Percentiles rank a stretch among this genome's conserved stretches.
These are phyloP conservation scores for Cladosporium sp. DNA, from an alignment of 2,329 filamentous ascomycete species.

Conservation along the genomic window DNA sequence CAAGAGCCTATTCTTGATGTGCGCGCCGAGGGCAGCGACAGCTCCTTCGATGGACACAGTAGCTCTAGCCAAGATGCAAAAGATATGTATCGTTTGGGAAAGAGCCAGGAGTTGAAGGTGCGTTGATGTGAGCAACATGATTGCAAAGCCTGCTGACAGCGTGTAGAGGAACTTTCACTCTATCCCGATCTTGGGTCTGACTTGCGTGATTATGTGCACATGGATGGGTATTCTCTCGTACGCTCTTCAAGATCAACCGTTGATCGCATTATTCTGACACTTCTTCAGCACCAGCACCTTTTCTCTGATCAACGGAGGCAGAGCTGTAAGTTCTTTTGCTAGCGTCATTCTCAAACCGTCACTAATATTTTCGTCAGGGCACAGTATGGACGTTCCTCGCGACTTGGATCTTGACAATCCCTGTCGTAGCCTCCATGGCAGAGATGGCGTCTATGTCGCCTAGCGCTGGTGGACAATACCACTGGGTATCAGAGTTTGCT, in stretches of 20 bases:
- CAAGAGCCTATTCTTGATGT: not conserved
- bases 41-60: not conserved
- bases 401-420: conserved; percentile 24
- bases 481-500: conserved; percentile 35
- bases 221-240: conserved; percentile 11
- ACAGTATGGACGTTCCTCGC: conserved; percentile 27
- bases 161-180: conserved; percentile 13
- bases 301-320: conserved; percentile 28
- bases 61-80: conserved; percentile 1
- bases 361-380: conserved; percentile 11
- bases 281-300: conserved; percentile 1
- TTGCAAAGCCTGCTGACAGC: not conserved
- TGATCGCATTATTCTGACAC: not conserved
- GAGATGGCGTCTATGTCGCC: conserved; percentile 29
- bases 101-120: conserved; percentile 19
- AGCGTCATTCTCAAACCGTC: not conserved
- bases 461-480: conserved; percentile 16
- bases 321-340: conserved; percentile 6
- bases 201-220: conserved; percentile 13
- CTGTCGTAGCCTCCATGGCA: conserved; percentile 24
- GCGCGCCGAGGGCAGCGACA: not conserved
- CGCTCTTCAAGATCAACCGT: not conserved
- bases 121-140: not conserved
- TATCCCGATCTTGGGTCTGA: conserved; percentile 12
- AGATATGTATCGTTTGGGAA: conserved; percentile 27